Base-by-base conservation (phyloP, 2,329 filamentous ascomycete genomes). In the Diaporthe aspalathi region DNA sequence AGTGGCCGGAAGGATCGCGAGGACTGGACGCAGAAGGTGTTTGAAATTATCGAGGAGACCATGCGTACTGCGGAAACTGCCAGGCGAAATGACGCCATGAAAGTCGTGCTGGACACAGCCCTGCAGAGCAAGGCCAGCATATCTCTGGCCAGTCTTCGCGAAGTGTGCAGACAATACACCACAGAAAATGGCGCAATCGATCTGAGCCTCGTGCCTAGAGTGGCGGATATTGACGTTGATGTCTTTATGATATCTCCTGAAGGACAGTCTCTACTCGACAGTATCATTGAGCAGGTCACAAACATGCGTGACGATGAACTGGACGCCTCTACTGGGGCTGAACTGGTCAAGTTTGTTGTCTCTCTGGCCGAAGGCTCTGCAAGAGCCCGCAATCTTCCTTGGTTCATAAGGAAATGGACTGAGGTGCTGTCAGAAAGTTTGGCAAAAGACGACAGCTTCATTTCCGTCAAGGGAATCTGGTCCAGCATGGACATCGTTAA, bases 351-450 rank as follows among this genome's bases (percentile, higher is more conserved):
- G 14, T 82, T 86, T 5, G 79, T 87, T 3, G 78, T 80, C 3
- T 78, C 83, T 1, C 80, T 88, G 24, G 81, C 83, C 2, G 78
- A 82, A 66, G 84, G 85, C 0, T 86, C 83, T 73, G 82, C 81
- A 9, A 83, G 79, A 6, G 81, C 80, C 14, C 83, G 85, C 67
- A 83, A 84, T 69, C 76, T 87, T 16, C 77, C 84, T 0, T 79
- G 81, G 6, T 88, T 88, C 70, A 72, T 88, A 72, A 81, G 81
- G 60, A 76, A 83, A 2, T 88, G 86, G 86, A 84, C 81, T 60
- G 75, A 79, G 52, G 81, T 85, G 70, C 78, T 87, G 1, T 80
- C 78, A 47, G 76, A 80, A 17, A 76, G 79, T 20, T 80, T 83
- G 22, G 47, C 73, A 20, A 65, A 74, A n/a, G 68, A 49, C 20